phyloP scores from a whole-genome alignment of 305 asterid species.

The Nicotiana rustica region DNA sequence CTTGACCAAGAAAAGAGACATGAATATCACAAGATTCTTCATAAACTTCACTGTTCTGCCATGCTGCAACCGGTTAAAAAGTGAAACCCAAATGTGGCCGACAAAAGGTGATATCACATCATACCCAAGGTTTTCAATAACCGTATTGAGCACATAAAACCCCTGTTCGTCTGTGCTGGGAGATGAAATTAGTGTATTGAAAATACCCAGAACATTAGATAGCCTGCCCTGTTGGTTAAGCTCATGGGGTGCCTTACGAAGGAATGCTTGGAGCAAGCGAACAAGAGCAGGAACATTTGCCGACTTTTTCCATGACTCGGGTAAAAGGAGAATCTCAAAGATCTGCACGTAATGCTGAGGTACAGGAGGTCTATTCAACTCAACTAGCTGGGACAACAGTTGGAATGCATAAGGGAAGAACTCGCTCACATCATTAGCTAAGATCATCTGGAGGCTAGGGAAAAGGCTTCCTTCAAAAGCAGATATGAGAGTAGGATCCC shows the following conservation, averaged over 20 bases:
- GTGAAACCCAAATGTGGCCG: conserved; percentile 77
- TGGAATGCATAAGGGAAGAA: conserved; percentile 94
- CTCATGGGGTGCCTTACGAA: conserved; percentile 85
- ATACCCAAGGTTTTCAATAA: conserved; percentile 83
- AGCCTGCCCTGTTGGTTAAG: conserved; percentile 82
- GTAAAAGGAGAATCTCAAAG: conserved; percentile 75
- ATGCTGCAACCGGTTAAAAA: conserved; percentile 70
- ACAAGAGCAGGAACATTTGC: conserved; percentile 96
- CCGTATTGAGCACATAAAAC: conserved; percentile 92
- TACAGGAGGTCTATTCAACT: conserved; percentile 68
- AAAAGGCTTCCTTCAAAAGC: conserved; percentile 77
- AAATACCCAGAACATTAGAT: conserved; percentile 80
- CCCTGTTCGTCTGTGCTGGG: conserved; percentile 87
- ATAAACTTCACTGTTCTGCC: conserved; percentile 67
- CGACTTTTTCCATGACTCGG: conserved; percentile 86
- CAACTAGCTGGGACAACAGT: conserved; percentile 96
- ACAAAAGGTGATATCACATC: conserved; percentile 69
- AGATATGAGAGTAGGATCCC: conserved; percentile 73
- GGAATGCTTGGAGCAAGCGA: conserved; percentile 91
- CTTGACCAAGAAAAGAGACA: conserved; percentile 90
- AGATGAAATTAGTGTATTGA: conserved; percentile 66
- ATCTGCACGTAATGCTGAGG: conserved; percentile 80
- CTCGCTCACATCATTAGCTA: conserved; percentile 76
- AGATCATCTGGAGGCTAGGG: conserved; percentile 74
- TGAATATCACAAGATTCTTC: conserved; percentile 78